Evolutionary conservation across 306 rosid genomes (phyloP).

Genomic region (Hylodesmum podocarpum): DNA sequence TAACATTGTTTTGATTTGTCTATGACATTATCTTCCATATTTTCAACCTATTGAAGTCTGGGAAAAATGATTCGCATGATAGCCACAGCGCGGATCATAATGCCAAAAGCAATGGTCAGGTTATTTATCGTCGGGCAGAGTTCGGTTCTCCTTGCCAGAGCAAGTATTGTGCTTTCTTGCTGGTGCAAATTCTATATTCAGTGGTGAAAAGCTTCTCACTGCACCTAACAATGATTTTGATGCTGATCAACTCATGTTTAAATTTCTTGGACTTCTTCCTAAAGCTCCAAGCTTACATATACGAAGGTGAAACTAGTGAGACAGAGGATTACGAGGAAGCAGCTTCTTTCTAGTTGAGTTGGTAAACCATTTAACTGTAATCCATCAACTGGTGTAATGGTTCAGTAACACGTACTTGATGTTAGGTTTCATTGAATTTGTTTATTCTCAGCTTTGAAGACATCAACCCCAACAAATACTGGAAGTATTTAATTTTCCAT

Average conservation of each 20-base stretch:
- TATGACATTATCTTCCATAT: background rate
- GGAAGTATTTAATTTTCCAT: background rate
- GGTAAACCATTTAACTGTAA: background rate
- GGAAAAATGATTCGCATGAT: slow-evolving; percentile 99
- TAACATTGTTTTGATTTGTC: slow-evolving; percentile 8
- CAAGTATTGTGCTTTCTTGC: slow-evolving; percentile 95
- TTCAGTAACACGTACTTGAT: background rate
- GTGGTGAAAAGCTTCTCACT: slow-evolving; percentile 94
- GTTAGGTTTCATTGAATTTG: slow-evolving; percentile 14
- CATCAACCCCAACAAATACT: background rate
- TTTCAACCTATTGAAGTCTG: slow-evolving; percentile 94
- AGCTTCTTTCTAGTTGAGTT: slow-evolving; percentile 38
- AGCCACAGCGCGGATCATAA: slow-evolving; percentile 79
- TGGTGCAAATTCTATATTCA: slow-evolving; percentile 94
- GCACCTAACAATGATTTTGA: slow-evolving; percentile 92
- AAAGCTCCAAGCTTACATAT: slow-evolving; percentile 43
- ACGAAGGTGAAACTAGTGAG: slow-evolving; percentile 33
- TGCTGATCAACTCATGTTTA: slow-evolving; percentile 74
- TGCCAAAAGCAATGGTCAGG: slow-evolving; percentile 98
- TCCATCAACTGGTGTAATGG: background rate
- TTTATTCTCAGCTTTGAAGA: background rate
- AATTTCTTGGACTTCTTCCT: slow-evolving; percentile 50
- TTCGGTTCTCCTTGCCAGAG: slow-evolving; percentile 90
- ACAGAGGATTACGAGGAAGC: slow-evolving; percentile 37
- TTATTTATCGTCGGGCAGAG: slow-evolving; percentile 95